Percentiles rank a stretch among this genome's conserved stretches.
phyloP scores from a whole-genome alignment of 2,329 filamentous ascomycete species.

The Trichoderma sp. region DNA sequence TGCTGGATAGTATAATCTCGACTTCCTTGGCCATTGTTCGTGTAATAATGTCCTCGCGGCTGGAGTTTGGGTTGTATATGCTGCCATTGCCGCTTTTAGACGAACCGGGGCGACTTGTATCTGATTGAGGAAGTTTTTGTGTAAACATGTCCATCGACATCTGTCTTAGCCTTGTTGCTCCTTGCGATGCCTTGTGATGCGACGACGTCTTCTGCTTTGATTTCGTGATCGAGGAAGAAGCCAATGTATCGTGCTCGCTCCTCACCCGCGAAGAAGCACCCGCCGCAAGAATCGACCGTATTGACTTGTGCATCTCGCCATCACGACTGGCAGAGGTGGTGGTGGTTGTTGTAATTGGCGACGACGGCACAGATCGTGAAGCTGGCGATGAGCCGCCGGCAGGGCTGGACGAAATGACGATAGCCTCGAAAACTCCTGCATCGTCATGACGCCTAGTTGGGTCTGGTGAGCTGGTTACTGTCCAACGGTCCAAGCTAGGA shows the following conservation, averaged over 20 bases:
- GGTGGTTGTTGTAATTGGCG: constrained; percentile 19
- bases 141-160: constrained; percentile 34
- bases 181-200: constrained; percentile 18
- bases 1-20: constrained; percentile 4
- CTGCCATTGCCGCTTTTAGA: neutral
- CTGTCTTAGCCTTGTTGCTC: constrained; percentile 30
- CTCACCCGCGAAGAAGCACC: constrained; percentile 24
- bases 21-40: constrained; percentile 21
- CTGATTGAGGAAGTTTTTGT: constrained; percentile 15
- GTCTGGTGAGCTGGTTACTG: constrained; percentile 43
- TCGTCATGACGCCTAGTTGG: constrained; percentile 37
- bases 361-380: constrained; percentile 26
- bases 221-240: neutral
- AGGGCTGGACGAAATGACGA: constrained; percentile 47
- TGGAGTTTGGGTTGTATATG: neutral
- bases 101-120: neutral
- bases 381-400: constrained; percentile 30
- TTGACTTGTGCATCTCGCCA: constrained; percentile 25
- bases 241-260: neutral
- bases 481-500: constrained; percentile 33
- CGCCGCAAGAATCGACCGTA: constrained; percentile 28
- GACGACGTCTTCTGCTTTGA: neutral
- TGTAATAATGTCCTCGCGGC: constrained; percentile 10
- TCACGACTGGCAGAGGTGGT: constrained; percentile 10
- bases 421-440: constrained; percentile 34